A percentile compares a stretch with the other conserved stretches of the same genome.
Evolutionary conservation across 208 protist species (phyloP).

Genomic region (Crithidia sp.): DNA sequence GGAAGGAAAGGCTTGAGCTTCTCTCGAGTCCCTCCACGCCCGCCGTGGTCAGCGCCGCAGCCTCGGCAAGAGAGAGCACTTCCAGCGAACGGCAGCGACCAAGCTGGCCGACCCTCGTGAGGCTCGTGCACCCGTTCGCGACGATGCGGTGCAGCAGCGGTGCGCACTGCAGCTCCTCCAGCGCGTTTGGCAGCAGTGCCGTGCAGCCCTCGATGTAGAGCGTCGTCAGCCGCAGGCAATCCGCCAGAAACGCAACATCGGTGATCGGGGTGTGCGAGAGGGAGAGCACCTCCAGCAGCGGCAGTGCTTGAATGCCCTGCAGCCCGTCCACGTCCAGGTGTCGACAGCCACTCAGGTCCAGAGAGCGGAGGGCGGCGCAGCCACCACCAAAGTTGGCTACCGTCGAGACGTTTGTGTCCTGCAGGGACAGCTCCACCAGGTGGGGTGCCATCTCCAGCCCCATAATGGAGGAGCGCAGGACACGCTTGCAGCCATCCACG

Average conservation of each 20-base stretch:
- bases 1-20: slow-evolving; percentile 38
- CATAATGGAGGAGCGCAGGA: slow-evolving; percentile 56
- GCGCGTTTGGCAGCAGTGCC: slow-evolving; percentile 34
- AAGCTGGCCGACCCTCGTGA: slow-evolving; percentile 38
- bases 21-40: slow-evolving; percentile 44
- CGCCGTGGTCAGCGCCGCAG: slow-evolving; percentile 30
- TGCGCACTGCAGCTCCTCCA: slow-evolving; percentile 43
- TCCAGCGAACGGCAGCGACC: slow-evolving; percentile 36
- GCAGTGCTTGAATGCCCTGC: slow-evolving; percentile 56
- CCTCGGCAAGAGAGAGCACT: slow-evolving; percentile 42
- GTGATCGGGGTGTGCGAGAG: slow-evolving; percentile 55
- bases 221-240: slow-evolving; percentile 38
- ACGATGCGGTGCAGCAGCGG: slow-evolving; percentile 39
- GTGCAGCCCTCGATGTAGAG: slow-evolving; percentile 61
- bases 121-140: slow-evolving; percentile 38
- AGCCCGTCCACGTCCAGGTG: slow-evolving; percentile 63
- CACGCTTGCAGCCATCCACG: slow-evolving; percentile 61
- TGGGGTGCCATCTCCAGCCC: slow-evolving; percentile 46
- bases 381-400: slow-evolving; percentile 55
- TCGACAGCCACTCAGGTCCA: slow-evolving; percentile 64
- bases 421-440: slow-evolving; percentile 55
- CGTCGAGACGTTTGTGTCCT: slow-evolving; percentile 62
- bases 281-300: slow-evolving; percentile 50
- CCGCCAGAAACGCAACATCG: slow-evolving; percentile 48
- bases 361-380: slow-evolving; percentile 32